These are phyloP conservation scores for Chiua sp. DNA, from an alignment of 1,284 basidiomycete genomes.

Conservation along the genomic window DNA sequence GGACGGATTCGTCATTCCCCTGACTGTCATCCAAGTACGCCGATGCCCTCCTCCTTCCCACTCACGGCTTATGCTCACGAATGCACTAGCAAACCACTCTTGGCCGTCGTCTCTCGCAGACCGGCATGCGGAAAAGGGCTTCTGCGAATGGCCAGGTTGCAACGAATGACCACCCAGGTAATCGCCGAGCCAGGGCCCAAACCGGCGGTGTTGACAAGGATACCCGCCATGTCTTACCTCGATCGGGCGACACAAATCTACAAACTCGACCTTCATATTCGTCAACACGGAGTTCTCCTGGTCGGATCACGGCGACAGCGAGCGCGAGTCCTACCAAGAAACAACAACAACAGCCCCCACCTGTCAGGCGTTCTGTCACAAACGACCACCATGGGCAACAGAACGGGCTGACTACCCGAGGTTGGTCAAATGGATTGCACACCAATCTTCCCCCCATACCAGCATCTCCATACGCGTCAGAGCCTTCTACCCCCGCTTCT, in stretches of 20 bases:
- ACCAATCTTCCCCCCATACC: slow-evolving; percentile 42
- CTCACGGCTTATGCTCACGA: slow-evolving; percentile 14
- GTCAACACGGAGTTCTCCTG: slow-evolving; percentile 36
- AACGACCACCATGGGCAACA: slow-evolving; percentile 36
- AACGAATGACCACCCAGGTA: slow-evolving; percentile 31
- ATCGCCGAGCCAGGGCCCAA: slow-evolving; percentile 44
- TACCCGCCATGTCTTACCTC: slow-evolving; percentile 27
- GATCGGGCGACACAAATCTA: slow-evolving; percentile 30
- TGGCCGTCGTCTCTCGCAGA: slow-evolving; percentile 65
- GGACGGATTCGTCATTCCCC: slow-evolving; percentile 85
- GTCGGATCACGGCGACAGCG: slow-evolving; percentile 31
- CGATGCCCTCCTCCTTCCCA: slow-evolving; percentile 4
- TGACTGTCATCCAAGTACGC: slow-evolving; percentile 81
- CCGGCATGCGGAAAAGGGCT: slow-evolving; percentile 34
- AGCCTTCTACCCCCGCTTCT: slow-evolving; percentile 41
- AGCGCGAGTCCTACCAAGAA: slow-evolving; percentile 29
- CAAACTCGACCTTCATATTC: slow-evolving; percentile 31
- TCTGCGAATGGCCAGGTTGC: slow-evolving; percentile 2
- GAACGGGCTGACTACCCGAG: slow-evolving; percentile 25
- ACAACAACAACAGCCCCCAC: slow-evolving; percentile 22
- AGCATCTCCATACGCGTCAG: slow-evolving; percentile 42
- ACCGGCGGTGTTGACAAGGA: slow-evolving; percentile 42
- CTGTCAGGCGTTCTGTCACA: slow-evolving; percentile 37
- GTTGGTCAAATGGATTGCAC: slow-evolving; percentile 33
- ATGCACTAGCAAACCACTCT: slow-evolving; percentile 69